Percentiles rank a stretch among this genome's conserved stretches.
Conservation (phyloP, 495 filamentous ascomycete genomes). For the Evernia prunastri region DNA sequence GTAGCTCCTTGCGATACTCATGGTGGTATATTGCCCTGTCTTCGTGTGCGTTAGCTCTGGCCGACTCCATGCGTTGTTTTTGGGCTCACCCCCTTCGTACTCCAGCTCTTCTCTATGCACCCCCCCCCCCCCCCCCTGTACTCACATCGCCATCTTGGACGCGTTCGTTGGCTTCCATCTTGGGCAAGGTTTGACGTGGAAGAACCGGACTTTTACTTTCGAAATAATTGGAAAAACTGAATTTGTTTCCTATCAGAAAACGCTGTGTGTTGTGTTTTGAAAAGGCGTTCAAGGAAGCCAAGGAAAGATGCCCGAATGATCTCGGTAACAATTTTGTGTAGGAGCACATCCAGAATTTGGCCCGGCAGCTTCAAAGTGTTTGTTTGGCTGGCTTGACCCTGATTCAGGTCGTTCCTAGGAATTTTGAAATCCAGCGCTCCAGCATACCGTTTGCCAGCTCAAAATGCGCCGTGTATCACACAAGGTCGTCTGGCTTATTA, state of each 20-base stretch:
- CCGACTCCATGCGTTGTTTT: not conserved
- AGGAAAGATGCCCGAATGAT: not conserved
- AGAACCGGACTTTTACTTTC: not conserved
- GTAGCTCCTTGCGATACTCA: not conserved
- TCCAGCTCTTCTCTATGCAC: not conserved
- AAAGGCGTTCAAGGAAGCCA: not conserved
- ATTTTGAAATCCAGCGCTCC: not conserved
- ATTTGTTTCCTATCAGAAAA: not conserved
- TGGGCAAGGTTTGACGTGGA: not conserved
- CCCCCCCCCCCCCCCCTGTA: not conserved
- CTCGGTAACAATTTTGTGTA: not conserved
- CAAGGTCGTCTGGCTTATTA: not conserved
- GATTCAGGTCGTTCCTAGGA: not conserved
- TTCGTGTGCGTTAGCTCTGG: not conserved
- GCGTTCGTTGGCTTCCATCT: not conserved
- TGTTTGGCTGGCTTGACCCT: not conserved
- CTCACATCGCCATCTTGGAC: too few relatives aligned
- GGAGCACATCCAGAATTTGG: not conserved
- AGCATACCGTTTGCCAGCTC: not conserved
- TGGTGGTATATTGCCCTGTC: not conserved
- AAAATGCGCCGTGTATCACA: too few relatives aligned
- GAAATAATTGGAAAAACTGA: not conserved
- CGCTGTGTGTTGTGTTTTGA: not conserved
- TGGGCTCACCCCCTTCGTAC: not conserved
- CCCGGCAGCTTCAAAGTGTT: not conserved